Evolutionary conservation across 345 rosid genomes (phyloP).

Genomic region (Heritiera littoralis): DNA sequence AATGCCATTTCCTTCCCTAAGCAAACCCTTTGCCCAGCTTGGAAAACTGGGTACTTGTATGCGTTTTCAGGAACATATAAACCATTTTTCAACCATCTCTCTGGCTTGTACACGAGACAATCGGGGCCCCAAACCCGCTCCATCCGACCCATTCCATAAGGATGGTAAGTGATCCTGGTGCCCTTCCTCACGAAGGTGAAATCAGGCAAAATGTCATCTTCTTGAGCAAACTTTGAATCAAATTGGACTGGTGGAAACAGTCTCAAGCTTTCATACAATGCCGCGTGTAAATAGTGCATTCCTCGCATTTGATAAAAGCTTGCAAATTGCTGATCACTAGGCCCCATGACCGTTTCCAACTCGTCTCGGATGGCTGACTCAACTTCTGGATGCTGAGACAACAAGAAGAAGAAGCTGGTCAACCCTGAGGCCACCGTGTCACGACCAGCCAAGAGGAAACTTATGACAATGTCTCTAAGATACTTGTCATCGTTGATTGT

Average conservation of each 20-base stretch:
- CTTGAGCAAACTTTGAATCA: slow-evolving; percentile 63
- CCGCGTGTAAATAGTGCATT: slow-evolving; percentile 66
- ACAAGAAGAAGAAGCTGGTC: slow-evolving; percentile 65
- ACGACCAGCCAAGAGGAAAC: slow-evolving; percentile 74
- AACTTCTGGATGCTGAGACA: slow-evolving; percentile 48
- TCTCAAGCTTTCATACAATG: slow-evolving; percentile 61
- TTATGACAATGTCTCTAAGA: slow-evolving; percentile 64
- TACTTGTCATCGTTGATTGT: slow-evolving; percentile 50
- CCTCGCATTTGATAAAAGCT: slow-evolving; percentile 40
- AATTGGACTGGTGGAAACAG: slow-evolving; percentile 76
- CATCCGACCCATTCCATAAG: slow-evolving; percentile 70
- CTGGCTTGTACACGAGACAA: slow-evolving; percentile 46
- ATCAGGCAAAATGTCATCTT: slow-evolving; percentile 64
- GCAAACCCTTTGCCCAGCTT: slow-evolving; percentile 65
- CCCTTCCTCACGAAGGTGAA: slow-evolving; percentile 48
- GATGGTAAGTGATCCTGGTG: slow-evolving; percentile 58
- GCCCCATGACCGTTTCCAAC: slow-evolving; percentile 40
- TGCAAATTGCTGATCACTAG: slow-evolving; percentile 26
- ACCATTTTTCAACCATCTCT: slow-evolving; percentile 49
- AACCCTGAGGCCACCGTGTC: slow-evolving; percentile 73
- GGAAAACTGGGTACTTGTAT: slow-evolving; percentile 67
- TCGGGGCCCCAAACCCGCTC: slow-evolving; percentile 58
- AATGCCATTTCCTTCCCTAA: slow-evolving; percentile 67
- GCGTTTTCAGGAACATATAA: slow-evolving; percentile 36
- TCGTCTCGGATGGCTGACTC: slow-evolving; percentile 53